These are phyloP conservation scores for Acacia confusa DNA, from an alignment of 306 rosid genomes.

Conservation along the genomic window DNA sequence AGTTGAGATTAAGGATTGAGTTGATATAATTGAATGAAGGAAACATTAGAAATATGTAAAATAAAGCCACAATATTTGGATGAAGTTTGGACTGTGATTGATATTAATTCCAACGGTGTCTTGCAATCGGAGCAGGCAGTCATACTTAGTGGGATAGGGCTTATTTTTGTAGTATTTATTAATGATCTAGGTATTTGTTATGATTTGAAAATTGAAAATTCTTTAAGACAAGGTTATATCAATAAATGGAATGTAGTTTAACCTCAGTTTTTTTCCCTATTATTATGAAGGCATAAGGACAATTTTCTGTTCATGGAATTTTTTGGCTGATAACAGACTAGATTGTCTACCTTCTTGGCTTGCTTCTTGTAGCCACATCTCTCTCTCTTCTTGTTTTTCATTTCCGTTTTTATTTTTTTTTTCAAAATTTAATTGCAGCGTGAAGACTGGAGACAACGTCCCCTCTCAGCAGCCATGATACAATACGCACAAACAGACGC, in stretches of 20 bases:
- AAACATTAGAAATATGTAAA: background rate
- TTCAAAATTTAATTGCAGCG: slow-evolving; percentile 54
- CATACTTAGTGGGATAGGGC: background rate
- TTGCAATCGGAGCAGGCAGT: background rate
- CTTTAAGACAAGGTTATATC: background rate
- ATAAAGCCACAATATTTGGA: slow-evolving; percentile 4
- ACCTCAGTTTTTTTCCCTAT: background rate
- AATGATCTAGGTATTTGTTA: background rate
- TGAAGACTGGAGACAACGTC: slow-evolving; percentile 98
- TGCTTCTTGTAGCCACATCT: background rate
- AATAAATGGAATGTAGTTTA: background rate
- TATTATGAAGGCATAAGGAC: background rate
- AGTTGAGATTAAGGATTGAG: slow-evolving; percentile 10
- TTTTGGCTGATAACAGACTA: background rate
- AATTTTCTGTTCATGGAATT: slow-evolving; percentile 19
- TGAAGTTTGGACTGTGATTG: background rate
- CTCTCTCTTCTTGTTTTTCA: background rate
- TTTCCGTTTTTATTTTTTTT: background rate
- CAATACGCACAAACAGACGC: slow-evolving; percentile 92
- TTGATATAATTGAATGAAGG: slow-evolving; percentile 1
- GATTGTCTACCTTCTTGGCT: slow-evolving; percentile 18
- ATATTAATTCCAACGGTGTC: background rate
- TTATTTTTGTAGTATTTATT: background rate
- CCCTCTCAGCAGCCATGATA: slow-evolving; percentile 79
- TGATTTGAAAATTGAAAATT: background rate